Evolutionary conservation across 257 asterid genomes (phyloP).

Genomic region (Rehmannia glutinosa): DNA sequence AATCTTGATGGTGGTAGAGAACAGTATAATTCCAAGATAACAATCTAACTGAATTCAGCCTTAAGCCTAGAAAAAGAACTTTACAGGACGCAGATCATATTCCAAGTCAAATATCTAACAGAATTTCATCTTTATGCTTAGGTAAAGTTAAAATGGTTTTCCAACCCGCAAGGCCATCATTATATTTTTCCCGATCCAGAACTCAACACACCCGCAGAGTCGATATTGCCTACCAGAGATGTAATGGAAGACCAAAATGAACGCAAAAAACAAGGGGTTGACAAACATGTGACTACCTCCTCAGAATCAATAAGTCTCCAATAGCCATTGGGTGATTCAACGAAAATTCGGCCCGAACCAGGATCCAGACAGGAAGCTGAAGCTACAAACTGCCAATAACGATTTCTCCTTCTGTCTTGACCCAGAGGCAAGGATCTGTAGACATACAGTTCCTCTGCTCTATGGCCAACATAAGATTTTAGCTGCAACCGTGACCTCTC

Average conservation of each 20-base stretch:
- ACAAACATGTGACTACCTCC: slow-evolving; percentile 47
- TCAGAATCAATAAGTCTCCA: slow-evolving; percentile 87
- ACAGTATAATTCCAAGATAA: neutral
- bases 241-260: neutral
- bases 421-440: slow-evolving; percentile 97
- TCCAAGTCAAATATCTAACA: neutral
- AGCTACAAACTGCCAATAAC: slow-evolving; percentile 92
- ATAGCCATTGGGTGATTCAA: slow-evolving; percentile 65
- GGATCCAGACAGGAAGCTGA: slow-evolving; percentile 83
- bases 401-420: slow-evolving; percentile 93
- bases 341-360: slow-evolving; percentile 91
- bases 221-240: too few species aligned
- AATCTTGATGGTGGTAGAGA: neutral
- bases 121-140: neutral
- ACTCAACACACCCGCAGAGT: too few species aligned
- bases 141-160: neutral
- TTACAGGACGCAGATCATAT: neutral
- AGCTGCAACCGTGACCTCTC: slow-evolving; percentile 92
- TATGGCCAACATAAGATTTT: slow-evolving; percentile 86
- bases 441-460: slow-evolving; percentile 81
- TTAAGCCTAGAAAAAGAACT: neutral
- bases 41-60: neutral
- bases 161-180: neutral
- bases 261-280: neutral
- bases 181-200: too few species aligned